Base-by-base conservation (phyloP, 371 early-diverging fungal species). In the Apophysomyces variabilis region DNA sequence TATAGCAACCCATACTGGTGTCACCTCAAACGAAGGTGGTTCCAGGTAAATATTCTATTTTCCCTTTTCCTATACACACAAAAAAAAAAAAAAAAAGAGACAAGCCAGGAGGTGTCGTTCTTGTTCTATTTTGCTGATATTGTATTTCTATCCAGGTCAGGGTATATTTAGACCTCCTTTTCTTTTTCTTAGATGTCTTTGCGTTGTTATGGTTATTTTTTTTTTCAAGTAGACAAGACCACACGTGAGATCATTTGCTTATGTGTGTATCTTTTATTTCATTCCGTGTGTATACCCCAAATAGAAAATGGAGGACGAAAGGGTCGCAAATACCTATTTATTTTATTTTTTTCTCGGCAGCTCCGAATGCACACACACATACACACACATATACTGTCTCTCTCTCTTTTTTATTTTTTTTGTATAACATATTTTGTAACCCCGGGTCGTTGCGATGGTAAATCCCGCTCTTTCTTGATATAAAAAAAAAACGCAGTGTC, bases 211-310 rank as follows among this genome's bases (percentile, higher is more conserved):
- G 32, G 41, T 41, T 41, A 41, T 21, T 21, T 50, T 21, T 50
- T 50, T 50, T 9, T 50, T 18, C 16, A 18, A 18, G 46, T 50
- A 21, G 54, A 50, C 54, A 50, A 50, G 54, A 50, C 21, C 54
- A 50, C 54, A 50, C 54, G 54, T 50, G 54, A 50, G 54, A 50
- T 21, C 54, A 50, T 50, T 50, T 26, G 54, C n/a, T 16, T 21
- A 26, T 26, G 32, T 26, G 32, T 26, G 32, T 26, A 26, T 26
- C 26, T 1, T 3, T 26, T 26, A 26, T 26, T 26, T 26, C 32
- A 3, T 26, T 26, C 32, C 32, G 32, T 26, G 32, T 26, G 32
- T 50, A 9, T 50, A 26, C 54, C 21, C 21, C 6, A 26, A 50
- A 21, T 7, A n/a, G 47, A 18, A 47, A 50, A 50, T 21, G 21